phyloP scores from a whole-genome alignment of 179 eudicot genomes.

The Corrigiola litoralis region DNA sequence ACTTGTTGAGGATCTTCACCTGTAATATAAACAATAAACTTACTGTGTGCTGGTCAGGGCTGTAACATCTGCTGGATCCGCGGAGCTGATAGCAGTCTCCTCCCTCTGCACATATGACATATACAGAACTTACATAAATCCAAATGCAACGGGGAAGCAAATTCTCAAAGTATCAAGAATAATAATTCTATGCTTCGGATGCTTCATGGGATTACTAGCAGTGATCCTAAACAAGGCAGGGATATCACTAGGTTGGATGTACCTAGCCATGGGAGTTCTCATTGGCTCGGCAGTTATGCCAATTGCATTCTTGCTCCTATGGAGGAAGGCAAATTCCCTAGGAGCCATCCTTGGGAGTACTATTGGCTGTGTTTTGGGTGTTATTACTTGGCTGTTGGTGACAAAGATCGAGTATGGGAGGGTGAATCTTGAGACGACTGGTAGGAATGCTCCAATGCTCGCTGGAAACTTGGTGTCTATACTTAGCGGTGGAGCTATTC shows the following conservation, averaged over 20 bases:
- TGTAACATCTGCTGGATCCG: conserved; percentile 93
- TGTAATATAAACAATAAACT: too few species aligned
- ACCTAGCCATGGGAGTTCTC: conserved; percentile 84
- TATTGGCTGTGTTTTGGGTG: conserved; percentile 62
- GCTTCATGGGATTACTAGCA: conserved; percentile 89
- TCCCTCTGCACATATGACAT: conserved; percentile 93
- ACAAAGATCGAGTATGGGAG: conserved; percentile 71
- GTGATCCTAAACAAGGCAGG: conserved; percentile 85
- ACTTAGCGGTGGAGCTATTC: conserved; percentile 77
- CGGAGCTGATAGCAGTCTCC: conserved; percentile 89
- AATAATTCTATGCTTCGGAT: conserved; percentile 65
- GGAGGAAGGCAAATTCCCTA: conserved; percentile 81
- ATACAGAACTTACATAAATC: conserved; percentile 86
- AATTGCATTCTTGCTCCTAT: conserved; percentile 85
- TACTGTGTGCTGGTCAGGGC: conserved; percentile 58
- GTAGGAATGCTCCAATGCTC: conserved; percentile 82
- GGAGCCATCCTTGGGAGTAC: conserved; percentile 73
- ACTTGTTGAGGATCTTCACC: too few species aligned
- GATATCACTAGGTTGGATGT: conserved; percentile 93
- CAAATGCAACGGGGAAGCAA: conserved; percentile 74
- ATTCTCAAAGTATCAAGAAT: conserved; percentile 71
- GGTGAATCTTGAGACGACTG: conserved; percentile 79
- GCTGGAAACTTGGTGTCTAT: conserved; percentile 83
- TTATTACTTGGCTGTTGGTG: conserved; percentile 66
- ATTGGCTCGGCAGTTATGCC: conserved; percentile 91